phyloP scores from a whole-genome alignment of 805 yeast species.

The Candida sonorensis region DNA sequence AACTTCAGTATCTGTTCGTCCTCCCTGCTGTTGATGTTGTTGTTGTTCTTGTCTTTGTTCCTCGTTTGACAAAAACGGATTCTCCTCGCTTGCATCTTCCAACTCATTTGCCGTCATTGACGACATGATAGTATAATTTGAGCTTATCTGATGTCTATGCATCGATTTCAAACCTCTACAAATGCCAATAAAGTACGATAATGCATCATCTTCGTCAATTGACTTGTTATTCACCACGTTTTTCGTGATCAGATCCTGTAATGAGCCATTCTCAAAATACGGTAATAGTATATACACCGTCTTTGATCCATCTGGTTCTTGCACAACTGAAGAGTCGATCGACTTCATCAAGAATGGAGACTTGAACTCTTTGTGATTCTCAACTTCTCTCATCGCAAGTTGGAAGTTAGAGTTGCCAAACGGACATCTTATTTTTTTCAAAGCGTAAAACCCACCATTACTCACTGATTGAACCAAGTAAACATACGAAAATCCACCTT shows the following conservation, averaged over 20 bases:
- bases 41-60: neutral
- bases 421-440: conserved; percentile 84
- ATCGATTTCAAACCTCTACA: conserved; percentile 69
- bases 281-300: conserved; percentile 78
- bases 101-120: conserved; percentile 12
- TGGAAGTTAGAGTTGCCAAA: conserved; percentile 74
- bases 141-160: conserved; percentile 52
- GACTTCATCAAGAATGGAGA: conserved; percentile 62
- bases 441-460: conserved; percentile 51
- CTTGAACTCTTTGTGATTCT: conserved; percentile 63
- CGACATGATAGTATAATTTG: conserved; percentile 12
- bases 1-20: neutral
- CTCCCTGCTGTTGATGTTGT: conserved; percentile 5
- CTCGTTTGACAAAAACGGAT: conserved; percentile 16
- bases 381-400: conserved; percentile 71
- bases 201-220: conserved; percentile 57
- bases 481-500: conserved; percentile 85
- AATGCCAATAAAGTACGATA: conserved; percentile 57
- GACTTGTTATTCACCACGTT: conserved; percentile 48
- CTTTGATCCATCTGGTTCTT: conserved; percentile 73
- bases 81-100: conserved; percentile 12
- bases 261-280: conserved; percentile 61
- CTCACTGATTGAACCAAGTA: conserved; percentile 58
- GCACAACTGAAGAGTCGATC: conserved; percentile 64
- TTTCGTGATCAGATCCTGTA: conserved; percentile 73